Conservation (phyloP, 768 basidiomycete genomes). For the Pleurotus tuoliensis region DNA sequence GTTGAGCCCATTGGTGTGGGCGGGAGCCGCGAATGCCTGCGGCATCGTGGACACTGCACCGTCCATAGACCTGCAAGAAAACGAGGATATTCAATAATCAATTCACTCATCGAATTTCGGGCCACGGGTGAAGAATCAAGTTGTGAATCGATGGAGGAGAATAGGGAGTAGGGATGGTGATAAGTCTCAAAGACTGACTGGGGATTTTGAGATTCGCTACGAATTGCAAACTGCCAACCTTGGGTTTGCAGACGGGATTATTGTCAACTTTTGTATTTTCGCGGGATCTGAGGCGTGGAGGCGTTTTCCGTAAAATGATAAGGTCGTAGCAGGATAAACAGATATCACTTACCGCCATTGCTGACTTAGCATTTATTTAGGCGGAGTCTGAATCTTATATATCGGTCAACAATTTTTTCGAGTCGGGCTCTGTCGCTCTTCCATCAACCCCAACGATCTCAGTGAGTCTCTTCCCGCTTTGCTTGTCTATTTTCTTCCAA, state of each 20-base stretch:
- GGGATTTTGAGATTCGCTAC: not conserved
- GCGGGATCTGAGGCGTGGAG: not conserved
- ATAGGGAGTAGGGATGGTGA: not conserved
- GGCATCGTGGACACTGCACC: slow-evolving; percentile 3
- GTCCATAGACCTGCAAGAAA: slow-evolving; percentile 6
- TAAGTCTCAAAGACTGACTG: not conserved
- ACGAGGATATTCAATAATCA: not conserved
- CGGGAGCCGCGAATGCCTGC: not conserved
- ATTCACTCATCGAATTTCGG: not conserved
- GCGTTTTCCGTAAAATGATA: slow-evolving; percentile 6
- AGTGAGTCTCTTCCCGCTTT: slow-evolving; percentile 6
- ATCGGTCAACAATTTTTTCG: not conserved
- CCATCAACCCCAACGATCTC: not conserved
- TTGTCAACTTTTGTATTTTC: slow-evolving; percentile 1
- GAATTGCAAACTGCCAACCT: not conserved
- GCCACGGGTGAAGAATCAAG: not conserved
- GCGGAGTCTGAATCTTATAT: slow-evolving; percentile 1
- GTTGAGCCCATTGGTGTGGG: not conserved
- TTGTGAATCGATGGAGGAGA: not conserved
- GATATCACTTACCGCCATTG: not conserved
- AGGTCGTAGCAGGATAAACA: slow-evolving; percentile 1
- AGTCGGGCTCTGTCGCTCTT: not conserved
- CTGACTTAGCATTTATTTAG: slow-evolving; percentile 9
- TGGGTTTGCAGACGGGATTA: not conserved
- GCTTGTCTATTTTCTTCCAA: slow-evolving; percentile 4